Conservation (phyloP, 306 rosid species). For the Lithocarpus polystachyus region DNA sequence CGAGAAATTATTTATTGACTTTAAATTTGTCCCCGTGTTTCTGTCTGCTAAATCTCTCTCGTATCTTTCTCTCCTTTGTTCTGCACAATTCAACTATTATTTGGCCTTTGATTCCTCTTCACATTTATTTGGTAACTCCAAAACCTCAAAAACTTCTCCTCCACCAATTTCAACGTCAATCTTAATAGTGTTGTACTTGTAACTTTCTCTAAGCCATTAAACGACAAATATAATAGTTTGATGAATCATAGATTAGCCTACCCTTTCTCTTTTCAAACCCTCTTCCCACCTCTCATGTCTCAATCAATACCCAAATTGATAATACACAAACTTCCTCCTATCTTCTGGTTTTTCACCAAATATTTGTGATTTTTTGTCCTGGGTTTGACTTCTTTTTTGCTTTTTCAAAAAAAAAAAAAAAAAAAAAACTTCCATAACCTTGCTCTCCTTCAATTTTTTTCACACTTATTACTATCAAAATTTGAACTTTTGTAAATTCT, state of each 20-base stretch:
- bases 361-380: slow-evolving; percentile 4
- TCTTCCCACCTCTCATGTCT: slow-evolving; percentile 21
- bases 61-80: neutral
- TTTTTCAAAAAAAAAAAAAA: neutral
- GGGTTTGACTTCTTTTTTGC: slow-evolving; percentile 3
- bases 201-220: neutral
- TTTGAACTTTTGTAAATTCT: neutral
- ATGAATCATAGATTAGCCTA: neutral
- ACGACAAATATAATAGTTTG: slow-evolving; percentile 23
- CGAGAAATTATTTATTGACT: neutral
- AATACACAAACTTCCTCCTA: neutral
- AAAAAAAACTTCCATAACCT: neutral
- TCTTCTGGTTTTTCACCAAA: slow-evolving; percentile 33
- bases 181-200: neutral
- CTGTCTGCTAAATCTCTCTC: slow-evolving; percentile 14
- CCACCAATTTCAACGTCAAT: slow-evolving; percentile 13
- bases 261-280: neutral
- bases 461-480: neutral
- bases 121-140: slow-evolving; percentile 9
- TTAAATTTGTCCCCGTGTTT: neutral
- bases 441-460: slow-evolving; percentile 5
- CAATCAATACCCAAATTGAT: neutral
- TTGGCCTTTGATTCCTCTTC: slow-evolving; percentile 11
- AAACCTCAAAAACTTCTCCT: neutral
- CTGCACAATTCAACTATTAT: neutral